phyloP scores from a whole-genome alignment of 306 rosid species.

The Amphicarpaea edgeworthii region DNA sequence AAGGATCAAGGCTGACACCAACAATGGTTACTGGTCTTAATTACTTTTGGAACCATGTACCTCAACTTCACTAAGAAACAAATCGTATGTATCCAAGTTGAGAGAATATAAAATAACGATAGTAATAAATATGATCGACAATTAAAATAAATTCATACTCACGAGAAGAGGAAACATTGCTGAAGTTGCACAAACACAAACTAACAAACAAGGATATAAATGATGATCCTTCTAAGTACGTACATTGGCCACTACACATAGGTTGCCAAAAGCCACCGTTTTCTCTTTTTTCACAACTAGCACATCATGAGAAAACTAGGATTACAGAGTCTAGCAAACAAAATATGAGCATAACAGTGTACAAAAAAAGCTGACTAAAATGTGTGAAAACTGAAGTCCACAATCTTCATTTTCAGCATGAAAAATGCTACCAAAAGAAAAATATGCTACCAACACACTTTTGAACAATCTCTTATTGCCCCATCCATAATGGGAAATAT shows the following conservation, averaged over 20 bases:
- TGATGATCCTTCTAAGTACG: slow-evolving; percentile 25
- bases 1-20: not conserved
- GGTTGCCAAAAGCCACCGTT: slow-evolving; percentile 24
- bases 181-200: slow-evolving; percentile 32
- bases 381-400: slow-evolving; percentile 14
- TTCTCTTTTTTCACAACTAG: not conserved
- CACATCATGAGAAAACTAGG: slow-evolving; percentile 30
- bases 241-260: slow-evolving; percentile 33
- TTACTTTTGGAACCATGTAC: slow-evolving; percentile 14
- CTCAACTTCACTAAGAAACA: slow-evolving; percentile 6
- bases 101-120: not conserved
- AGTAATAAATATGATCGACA: not conserved
- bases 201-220: not conserved
- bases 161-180: not conserved
- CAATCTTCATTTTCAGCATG: too few species aligned
- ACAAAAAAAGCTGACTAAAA: slow-evolving; percentile 29
- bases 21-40: too few species aligned
- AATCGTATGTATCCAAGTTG: slow-evolving; percentile 1
- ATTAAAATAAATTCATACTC: not conserved
- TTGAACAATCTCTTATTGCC: not conserved
- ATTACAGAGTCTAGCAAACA: slow-evolving; percentile 28
- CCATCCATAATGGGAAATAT: not conserved
- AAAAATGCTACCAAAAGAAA: too few species aligned
- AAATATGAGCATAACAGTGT: not conserved
- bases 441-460: not conserved